Conservation (phyloP, 768 basidiomycete species). For the Tricholoma bakamatsutake region DNA sequence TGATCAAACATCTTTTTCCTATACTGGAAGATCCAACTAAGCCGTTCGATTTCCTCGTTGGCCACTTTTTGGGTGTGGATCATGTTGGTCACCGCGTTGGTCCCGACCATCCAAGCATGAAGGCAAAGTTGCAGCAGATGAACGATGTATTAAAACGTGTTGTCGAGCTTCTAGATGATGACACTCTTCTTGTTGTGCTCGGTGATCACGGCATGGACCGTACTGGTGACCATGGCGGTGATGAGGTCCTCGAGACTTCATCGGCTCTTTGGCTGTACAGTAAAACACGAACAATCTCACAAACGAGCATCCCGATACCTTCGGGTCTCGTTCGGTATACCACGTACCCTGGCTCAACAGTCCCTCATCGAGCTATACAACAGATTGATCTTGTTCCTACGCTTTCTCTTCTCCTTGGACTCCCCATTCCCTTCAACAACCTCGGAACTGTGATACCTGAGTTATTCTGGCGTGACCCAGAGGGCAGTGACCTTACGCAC, state of each 20-base stretch:
- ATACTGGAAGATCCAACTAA: conserved; percentile 48
- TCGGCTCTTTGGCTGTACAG: conserved; percentile 91
- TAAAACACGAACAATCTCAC: conserved; percentile 53
- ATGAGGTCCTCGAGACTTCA: conserved; percentile 78
- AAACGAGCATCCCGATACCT: conserved; percentile 32
- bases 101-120: conserved; percentile 84
- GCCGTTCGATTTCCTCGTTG: conserved; percentile 84
- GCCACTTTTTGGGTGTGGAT: conserved; percentile 93
- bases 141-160: conserved; percentile 68
- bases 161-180: conserved; percentile 70
- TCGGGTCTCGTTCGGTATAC: conserved; percentile 45
- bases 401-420: conserved; percentile 80
- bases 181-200: conserved; percentile 85
- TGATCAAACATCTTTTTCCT: conserved; percentile 78
- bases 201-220: conserved; percentile 98
- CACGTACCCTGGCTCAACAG: conserved; percentile 53
- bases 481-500: conserved; percentile 35
- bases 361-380: conserved; percentile 61
- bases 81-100: conserved; percentile 95
- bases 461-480: conserved; percentile 59
- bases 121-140: conserved; percentile 83
- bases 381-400: conserved; percentile 94
- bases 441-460: conserved; percentile 91
- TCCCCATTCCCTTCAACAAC: conserved; percentile 95
- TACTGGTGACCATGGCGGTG: conserved; percentile 94